These are phyloP conservation scores for Aulographum hederae DNA, from an alignment of 2,329 filamentous ascomycete genomes.

Conservation along the genomic window DNA sequence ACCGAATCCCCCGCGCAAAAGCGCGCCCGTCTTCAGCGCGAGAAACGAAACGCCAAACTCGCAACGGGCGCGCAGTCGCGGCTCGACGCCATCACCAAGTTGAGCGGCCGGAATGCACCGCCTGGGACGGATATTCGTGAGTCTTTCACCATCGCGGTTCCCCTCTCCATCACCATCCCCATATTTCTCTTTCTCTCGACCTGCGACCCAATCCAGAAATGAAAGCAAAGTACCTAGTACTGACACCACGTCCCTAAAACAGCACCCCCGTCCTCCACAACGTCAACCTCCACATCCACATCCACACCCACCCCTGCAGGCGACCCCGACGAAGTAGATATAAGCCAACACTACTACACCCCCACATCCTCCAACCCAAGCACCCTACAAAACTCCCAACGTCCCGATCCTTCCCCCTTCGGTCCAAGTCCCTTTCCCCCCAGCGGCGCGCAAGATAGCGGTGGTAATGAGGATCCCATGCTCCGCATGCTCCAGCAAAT, in stretches of 20 bases:
- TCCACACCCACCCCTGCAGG: background rate
- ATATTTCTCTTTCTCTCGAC: background rate
- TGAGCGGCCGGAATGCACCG: slow-evolving; percentile 31
- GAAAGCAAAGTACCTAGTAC: slow-evolving; percentile 5
- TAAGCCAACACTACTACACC: too few species aligned
- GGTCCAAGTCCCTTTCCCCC: slow-evolving; percentile 7
- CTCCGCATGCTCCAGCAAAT: slow-evolving; percentile 4
- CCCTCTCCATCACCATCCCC: slow-evolving; percentile 1
- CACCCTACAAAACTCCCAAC: background rate
- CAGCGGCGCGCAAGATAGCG: background rate
- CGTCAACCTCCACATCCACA: background rate
- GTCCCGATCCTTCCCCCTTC: slow-evolving; percentile 1
- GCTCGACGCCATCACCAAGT: slow-evolving; percentile 56
- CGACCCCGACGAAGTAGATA: too few species aligned
- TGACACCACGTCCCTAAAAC: too few species aligned
- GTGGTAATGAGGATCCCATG: slow-evolving; percentile 1
- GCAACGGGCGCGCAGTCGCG: slow-evolving; percentile 50
- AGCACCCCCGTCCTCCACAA: background rate
- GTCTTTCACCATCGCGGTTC: slow-evolving; percentile 3
- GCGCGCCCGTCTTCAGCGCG: slow-evolving; percentile 58
- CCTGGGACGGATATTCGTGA: slow-evolving; percentile 25
- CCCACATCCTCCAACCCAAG: slow-evolving; percentile 5
- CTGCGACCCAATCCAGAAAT: background rate
- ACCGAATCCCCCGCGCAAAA: slow-evolving; percentile 25
- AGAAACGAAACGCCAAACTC: slow-evolving; percentile 65